Evolutionary conservation across 306 rosid species (phyloP), one percentile per base, ranked within the genome.

Genomic region (Medicago ruthenica): DNA sequence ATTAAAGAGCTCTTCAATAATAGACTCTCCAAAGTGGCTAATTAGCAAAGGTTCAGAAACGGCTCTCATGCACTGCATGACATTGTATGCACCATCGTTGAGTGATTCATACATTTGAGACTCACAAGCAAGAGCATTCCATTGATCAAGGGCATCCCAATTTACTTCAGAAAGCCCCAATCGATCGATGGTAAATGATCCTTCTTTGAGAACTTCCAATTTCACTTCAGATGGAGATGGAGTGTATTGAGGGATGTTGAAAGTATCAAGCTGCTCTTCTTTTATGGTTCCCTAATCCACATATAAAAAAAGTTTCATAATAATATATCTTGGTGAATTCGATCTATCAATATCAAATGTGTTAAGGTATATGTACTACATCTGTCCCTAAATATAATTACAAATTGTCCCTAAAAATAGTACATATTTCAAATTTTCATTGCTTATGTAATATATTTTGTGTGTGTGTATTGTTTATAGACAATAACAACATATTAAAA

Each of bases 201-300:
- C 85, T 76, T 83, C 86, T 4, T 61, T 77, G 0, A 45, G 3
- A 53, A 85, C 82, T 75, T 76, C 83, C 9, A 3, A 12, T 70
- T 76, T 73, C 17, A 88, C 63, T 71, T 88, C 89, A 4, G 63
- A 47, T 8, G 83, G 78, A 0, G 83, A 85, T 48, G 91, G 91
- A 5, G 79, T 76, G 54, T 88, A 88, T 0, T 44, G 66, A 42
- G 85, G 87, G 48, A 85, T 65, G 63, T 85, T 88, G 77, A 85
- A 88, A 8, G 67, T 63, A 39, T 83, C 58, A 13, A 88, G 1
- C 74, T 81, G 55, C 14, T 81, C 78, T 71, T 85, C 83, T 14
- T 79, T 59, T 54, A 73, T 81, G 9, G 79, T 42, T 53, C 88
- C 79, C 82, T 57, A 1, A 0, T 21, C 0, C 55, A 48, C n/a